phyloP scores from a whole-genome alignment of 306 rosid genomes.

The Vicia faba region DNA sequence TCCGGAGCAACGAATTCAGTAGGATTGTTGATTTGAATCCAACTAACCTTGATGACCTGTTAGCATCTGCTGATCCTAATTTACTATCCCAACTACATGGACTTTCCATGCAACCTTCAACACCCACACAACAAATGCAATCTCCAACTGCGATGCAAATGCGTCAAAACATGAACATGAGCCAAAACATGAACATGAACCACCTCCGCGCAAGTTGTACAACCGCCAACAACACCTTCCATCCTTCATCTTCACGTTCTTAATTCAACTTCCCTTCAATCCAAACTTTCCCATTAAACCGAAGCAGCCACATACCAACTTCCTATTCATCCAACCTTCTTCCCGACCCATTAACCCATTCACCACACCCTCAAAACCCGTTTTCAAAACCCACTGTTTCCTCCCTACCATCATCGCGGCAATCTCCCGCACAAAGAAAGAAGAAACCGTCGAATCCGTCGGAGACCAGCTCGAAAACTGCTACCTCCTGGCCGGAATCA shows the following conservation, averaged over 20 bases:
- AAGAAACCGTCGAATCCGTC: slow-evolving; percentile 73
- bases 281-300: no score
- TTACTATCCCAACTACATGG: slow-evolving; percentile 72
- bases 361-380: slow-evolving; percentile 6
- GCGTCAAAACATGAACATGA: slow-evolving; percentile 53
- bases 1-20: slow-evolving; percentile 53
- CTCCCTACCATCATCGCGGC: slow-evolving; percentile 61
- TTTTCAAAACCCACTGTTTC: slow-evolving; percentile 21
- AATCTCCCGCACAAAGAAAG: slow-evolving; percentile 78
- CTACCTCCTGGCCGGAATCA: slow-evolving; percentile 75
- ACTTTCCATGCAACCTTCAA: slow-evolving; percentile 54
- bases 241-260: no score
- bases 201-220: slow-evolving; percentile 93
- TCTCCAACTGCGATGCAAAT: slow-evolving; percentile 51
- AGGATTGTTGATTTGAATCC: slow-evolving; percentile 79
- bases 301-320: no score
- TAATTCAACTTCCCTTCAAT: no score
- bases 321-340: no score
- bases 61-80: slow-evolving; percentile 73
- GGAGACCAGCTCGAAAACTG: slow-evolving; percentile 72
- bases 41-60: slow-evolving; percentile 80
- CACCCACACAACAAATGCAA: slow-evolving; percentile 66
- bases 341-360: slow-evolving; percentile 58
- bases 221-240: slow-evolving; percentile 59
- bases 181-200: slow-evolving; percentile 88